These are phyloP conservation scores for Pleurotus sapidus DNA, from an alignment of 768 basidiomycete genomes.

Conservation along the genomic window DNA sequence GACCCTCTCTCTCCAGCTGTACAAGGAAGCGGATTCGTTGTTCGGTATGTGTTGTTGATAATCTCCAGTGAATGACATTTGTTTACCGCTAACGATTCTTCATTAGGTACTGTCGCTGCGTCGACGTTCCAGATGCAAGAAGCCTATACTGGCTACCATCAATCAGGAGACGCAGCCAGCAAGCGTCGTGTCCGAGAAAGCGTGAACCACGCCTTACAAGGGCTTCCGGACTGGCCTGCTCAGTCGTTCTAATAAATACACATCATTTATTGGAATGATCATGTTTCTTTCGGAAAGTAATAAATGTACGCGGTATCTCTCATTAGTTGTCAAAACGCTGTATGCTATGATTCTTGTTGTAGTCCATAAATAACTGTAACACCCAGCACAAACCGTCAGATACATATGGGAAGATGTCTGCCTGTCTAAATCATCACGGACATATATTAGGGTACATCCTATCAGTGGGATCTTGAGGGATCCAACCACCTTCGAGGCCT, in stretches of 20 bases:
- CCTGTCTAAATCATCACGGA: constrained; percentile 21
- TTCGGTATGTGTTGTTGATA: constrained; percentile 36
- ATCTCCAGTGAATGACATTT: too few species aligned
- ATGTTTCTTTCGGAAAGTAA: too few species aligned
- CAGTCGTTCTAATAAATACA: constrained; percentile 22
- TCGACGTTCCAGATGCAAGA: constrained; percentile 77
- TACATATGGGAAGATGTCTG: constrained; percentile 5
- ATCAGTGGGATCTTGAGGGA: constrained; percentile 67
- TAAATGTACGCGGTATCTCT: too few species aligned
- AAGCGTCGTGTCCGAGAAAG: constrained; percentile 77
- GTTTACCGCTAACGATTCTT: background rate
- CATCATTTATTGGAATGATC: background rate
- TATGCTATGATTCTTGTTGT: too few species aligned
- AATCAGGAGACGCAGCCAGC: constrained; percentile 67
- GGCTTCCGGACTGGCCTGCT: constrained; percentile 74
- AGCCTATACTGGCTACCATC: constrained; percentile 68
- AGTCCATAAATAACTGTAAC: background rate
- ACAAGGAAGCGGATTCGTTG: constrained; percentile 53
- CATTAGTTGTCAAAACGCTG: too few species aligned
- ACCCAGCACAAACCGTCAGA: constrained; percentile 8
- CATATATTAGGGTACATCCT: constrained; percentile 66
- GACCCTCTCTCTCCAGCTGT: constrained; percentile 31
- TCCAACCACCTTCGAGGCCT: constrained; percentile 75
- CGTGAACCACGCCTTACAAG: constrained; percentile 69
- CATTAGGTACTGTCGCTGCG: constrained; percentile 61